These are phyloP conservation scores for Penicillium sp. DNA, from an alignment of 2,329 filamentous ascomycete species.

Conservation along the genomic window DNA sequence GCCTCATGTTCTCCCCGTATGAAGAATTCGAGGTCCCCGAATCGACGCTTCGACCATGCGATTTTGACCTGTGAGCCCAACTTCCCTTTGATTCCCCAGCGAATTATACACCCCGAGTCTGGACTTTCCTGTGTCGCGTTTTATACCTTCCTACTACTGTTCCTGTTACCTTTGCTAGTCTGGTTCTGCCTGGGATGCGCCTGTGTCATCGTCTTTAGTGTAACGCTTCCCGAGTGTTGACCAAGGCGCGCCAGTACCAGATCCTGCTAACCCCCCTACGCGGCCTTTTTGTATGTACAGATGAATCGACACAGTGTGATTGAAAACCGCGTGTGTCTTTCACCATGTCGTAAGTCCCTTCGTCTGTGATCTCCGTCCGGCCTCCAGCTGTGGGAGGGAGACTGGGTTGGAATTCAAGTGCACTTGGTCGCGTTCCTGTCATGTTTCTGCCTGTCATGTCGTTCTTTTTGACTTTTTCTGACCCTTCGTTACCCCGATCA, in stretches of 20 bases:
- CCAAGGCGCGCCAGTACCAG: conserved; percentile 34
- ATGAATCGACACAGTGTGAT: conserved; percentile 40
- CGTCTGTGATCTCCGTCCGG: conserved; percentile 28
- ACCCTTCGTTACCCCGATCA: conserved; percentile 17
- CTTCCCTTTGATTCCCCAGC: conserved; percentile 12
- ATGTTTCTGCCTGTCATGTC: conserved; percentile 6
- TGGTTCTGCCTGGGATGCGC: conserved; percentile 37
- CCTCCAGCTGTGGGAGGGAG: conserved; percentile 23
- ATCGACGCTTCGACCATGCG: conserved; percentile 30
- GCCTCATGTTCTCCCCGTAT: conserved; percentile 32
- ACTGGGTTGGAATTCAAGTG: conserved; percentile 16
- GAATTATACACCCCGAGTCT: conserved; percentile 14
- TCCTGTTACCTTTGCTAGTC: conserved; percentile 20
- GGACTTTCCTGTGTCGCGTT: conserved; percentile 12
- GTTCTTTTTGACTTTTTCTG: conserved; percentile 10
- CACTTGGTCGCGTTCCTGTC: conserved; percentile 13
- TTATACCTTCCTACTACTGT: conserved; percentile 5
- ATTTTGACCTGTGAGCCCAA: conserved; percentile 28
- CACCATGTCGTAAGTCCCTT: conserved; percentile 44
- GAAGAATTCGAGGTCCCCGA: conserved; percentile 31
- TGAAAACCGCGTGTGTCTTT: conserved; percentile 34
- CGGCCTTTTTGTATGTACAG: conserved; percentile 38
- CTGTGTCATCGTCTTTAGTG: conserved; percentile 41
- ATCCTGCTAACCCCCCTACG: conserved; percentile 35
- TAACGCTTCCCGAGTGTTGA: conserved; percentile 37